phyloP scores from a whole-genome alignment of 1,139 yeast species.

The Hemisphaericaspora subhashii region DNA sequence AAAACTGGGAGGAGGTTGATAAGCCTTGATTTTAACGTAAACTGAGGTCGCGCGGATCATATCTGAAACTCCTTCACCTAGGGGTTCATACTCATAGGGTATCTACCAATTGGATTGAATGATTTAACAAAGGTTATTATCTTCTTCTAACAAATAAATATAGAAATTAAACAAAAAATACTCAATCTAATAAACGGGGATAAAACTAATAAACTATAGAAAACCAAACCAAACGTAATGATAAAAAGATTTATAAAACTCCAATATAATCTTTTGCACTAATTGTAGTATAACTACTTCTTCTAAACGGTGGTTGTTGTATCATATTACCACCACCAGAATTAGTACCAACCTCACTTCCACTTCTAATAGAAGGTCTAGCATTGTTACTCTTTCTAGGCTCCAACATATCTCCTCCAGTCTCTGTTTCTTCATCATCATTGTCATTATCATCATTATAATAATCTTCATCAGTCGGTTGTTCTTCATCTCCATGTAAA shows the following conservation, averaged over 20 bases:
- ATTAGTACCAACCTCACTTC: background rate
- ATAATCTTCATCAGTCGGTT: background rate
- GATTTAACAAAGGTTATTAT: background rate
- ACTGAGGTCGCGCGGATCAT: too few relatives aligned
- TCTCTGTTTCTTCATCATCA: too few relatives aligned
- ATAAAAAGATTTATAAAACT: conserved; percentile 11
- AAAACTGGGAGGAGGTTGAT: too few relatives aligned
- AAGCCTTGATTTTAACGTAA: too few relatives aligned
- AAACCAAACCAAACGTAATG: background rate
- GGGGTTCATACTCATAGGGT: too few relatives aligned
- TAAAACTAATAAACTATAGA: background rate
- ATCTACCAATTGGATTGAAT: too few relatives aligned
- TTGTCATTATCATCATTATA: too few relatives aligned
- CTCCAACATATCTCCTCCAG: too few relatives aligned
- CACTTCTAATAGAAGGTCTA: background rate
- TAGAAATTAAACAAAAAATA: background rate
- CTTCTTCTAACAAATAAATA: too few relatives aligned
- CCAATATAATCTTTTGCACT: conserved; percentile 18
- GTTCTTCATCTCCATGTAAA: conserved; percentile 5
- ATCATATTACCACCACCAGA: too few relatives aligned
- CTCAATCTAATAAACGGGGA: background rate
- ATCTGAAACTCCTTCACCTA: too few relatives aligned
- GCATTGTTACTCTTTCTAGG: too few relatives aligned
- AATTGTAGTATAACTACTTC: conserved; percentile 17
- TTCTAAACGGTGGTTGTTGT: conserved; percentile 13